phyloP scores from a whole-genome alignment of 108 stramenopile species.

The Cyclostephanos invisitatus region DNA sequence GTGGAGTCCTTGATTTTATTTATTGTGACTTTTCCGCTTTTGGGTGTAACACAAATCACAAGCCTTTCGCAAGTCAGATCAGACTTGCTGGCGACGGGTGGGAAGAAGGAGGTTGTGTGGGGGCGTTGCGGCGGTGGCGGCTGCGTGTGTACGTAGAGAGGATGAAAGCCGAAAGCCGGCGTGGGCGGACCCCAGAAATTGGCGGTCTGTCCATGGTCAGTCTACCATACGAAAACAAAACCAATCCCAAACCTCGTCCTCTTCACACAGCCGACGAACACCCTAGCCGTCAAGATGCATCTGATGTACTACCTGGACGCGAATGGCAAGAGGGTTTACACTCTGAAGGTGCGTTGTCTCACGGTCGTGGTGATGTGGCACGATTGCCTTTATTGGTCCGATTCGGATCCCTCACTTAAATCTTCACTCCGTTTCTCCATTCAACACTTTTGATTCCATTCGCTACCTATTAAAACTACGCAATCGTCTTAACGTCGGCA shows the following conservation, averaged over 20 bases:
- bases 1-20: background rate
- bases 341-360: conserved; percentile 85
- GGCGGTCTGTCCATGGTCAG: background rate
- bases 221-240: too few relatives aligned
- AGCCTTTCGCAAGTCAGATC: background rate
- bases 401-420: conserved; percentile 4
- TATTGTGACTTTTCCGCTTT: background rate
- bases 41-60: background rate
- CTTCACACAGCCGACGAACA: background rate
- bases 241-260: too few relatives aligned
- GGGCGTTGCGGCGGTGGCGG: too few relatives aligned
- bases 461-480: background rate
- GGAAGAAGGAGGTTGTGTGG: too few relatives aligned
- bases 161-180: too few relatives aligned
- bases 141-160: too few relatives aligned
- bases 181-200: too few relatives aligned
- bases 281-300: conserved; percentile 80
- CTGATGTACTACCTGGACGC: conserved; percentile 97
- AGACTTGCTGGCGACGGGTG: too few relatives aligned
- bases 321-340: conserved; percentile 96
- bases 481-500: background rate
- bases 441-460: background rate
- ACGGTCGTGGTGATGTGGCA: conserved; percentile 2
- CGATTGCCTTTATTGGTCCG: background rate
- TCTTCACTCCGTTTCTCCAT: background rate